Conservation (phyloP, 192 early-diverging fungal species). For the Linnemannia exigua region DNA sequence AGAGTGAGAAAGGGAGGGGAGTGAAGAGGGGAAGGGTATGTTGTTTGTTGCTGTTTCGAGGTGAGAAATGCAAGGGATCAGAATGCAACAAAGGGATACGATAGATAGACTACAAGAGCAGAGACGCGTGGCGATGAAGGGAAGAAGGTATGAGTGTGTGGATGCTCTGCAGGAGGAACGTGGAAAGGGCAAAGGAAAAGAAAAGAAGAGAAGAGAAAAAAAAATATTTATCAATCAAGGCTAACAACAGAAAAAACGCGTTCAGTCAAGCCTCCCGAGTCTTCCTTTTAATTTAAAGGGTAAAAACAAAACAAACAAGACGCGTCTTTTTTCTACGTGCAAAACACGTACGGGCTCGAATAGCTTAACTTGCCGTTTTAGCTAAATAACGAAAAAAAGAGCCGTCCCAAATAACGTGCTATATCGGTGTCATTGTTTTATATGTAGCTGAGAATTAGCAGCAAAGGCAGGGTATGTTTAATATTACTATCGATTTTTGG, state of each 20-base stretch:
- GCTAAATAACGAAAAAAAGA: background rate
- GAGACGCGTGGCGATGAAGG: background rate
- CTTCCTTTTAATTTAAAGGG: background rate
- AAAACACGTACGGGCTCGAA: background rate
- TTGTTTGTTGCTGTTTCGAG: background rate
- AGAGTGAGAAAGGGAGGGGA: background rate
- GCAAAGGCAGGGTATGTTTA: too few species aligned
- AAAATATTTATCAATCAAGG: constrained; percentile 8
- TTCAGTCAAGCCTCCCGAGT: background rate
- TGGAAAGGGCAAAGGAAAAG: background rate
- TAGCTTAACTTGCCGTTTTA: constrained; percentile 7
- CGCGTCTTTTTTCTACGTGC: constrained; percentile 6
- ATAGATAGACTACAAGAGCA: too few species aligned
- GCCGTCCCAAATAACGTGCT: too few species aligned
- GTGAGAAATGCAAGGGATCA: background rate
- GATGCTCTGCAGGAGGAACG: background rate
- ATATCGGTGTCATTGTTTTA: too few species aligned
- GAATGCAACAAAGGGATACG: background rate
- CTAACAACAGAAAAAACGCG: background rate
- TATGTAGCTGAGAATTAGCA: too few species aligned
- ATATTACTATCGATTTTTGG: too few species aligned
- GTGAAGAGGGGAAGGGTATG: background rate
- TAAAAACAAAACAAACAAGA: constrained; percentile 10
- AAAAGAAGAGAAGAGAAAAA: background rate
- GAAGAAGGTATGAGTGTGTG: background rate